Evolutionary conservation across 106 monocot species (phyloP).

Genomic region (Hemerocallis citrina): DNA sequence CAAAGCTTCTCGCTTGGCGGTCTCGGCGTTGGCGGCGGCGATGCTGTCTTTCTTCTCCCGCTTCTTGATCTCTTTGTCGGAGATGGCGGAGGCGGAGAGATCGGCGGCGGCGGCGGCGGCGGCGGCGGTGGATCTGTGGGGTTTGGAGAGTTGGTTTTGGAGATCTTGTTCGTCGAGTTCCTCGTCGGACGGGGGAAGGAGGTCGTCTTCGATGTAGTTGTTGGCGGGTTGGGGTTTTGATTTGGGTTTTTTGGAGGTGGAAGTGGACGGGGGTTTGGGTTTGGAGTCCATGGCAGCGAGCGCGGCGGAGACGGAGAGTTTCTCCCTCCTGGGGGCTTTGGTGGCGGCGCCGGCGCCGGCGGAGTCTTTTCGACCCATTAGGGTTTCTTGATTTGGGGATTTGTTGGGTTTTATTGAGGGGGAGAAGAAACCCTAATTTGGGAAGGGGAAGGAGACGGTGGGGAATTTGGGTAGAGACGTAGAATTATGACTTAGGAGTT

Average conservation of each 20-base stretch:
- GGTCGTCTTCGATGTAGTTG: slow-evolving; percentile 52
- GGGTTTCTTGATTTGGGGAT: no score
- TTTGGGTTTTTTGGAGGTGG: slow-evolving; percentile 12
- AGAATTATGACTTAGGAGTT: no score
- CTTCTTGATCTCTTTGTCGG: slow-evolving; percentile 59
- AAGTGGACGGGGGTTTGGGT: no score
- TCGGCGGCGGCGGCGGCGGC: slow-evolving; percentile 8
- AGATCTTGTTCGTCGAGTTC: slow-evolving; percentile 12
- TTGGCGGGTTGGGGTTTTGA: slow-evolving; percentile 15
- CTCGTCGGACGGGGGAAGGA: slow-evolving; percentile 65
- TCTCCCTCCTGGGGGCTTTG: slow-evolving; percentile 26
- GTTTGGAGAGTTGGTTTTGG: not conserved
- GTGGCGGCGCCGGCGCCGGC: slow-evolving; percentile 13
- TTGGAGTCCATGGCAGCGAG: slow-evolving; percentile 34
- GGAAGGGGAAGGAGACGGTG: no score
- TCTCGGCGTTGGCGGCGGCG: slow-evolving; percentile 27
- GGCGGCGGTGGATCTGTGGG: slow-evolving; percentile 8
- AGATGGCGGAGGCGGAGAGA: slow-evolving; percentile 19
- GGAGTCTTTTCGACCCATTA: no score
- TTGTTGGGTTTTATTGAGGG: no score
- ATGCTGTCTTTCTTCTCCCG: slow-evolving; percentile 60
- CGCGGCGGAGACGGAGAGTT: slow-evolving; percentile 43
- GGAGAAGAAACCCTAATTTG: no score
- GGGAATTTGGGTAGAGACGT: no score
- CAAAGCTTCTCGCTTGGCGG: slow-evolving; percentile 44